Evolutionary conservation across 2,329 filamentous ascomycete genomes (phyloP), one percentile per base, ranked within the genome.

Genomic region (Exophiala sp.): DNA sequence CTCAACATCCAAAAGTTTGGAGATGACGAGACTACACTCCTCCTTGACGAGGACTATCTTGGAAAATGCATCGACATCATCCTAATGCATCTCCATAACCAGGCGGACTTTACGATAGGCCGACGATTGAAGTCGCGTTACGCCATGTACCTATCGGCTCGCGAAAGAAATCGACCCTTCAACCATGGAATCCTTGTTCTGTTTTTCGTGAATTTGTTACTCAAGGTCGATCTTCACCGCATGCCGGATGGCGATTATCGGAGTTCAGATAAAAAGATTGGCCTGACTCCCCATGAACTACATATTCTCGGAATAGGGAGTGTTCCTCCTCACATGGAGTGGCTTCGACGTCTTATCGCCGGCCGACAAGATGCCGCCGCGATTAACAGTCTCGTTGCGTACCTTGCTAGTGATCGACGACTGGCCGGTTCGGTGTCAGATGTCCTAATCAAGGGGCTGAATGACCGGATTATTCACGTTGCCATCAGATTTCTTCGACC

Each of bases 1-100:
- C 63, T 77, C n/a, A 71, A 71, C n/a, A 83, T 90, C 62, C 80
- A 81, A 11, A 73, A 70, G 39, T 66, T 87, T 47, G 84, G 85
- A 1, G 66, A 71, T 2, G 64, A 73, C 3, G 82, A 88, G 63
- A 72, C 77, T 16, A 70, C 72, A 1, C 63, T 76, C 4, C 70
- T 89, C 19, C 70, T 90, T 19, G 76, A 80, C 9, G 70, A 75
- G 24, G 76, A 79, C 19, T 86, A 81, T 58, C 69, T 90, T 16
- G 63, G 70, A 34, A 80, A 73, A 55, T 72, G 79, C 22, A 53
- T 86, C 23, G 73, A 77, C 55, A 76, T 85, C 27, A 70, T 88
- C 50, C 73, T 73, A 57, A 75, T 82, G 13, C 58, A 60, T 41
- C 29, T 53, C 18, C 46, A 50, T 43, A 49, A 48, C 43, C 18